phyloP scores from a whole-genome alignment of 768 basidiomycete species.

The Agaricus blazei region DNA sequence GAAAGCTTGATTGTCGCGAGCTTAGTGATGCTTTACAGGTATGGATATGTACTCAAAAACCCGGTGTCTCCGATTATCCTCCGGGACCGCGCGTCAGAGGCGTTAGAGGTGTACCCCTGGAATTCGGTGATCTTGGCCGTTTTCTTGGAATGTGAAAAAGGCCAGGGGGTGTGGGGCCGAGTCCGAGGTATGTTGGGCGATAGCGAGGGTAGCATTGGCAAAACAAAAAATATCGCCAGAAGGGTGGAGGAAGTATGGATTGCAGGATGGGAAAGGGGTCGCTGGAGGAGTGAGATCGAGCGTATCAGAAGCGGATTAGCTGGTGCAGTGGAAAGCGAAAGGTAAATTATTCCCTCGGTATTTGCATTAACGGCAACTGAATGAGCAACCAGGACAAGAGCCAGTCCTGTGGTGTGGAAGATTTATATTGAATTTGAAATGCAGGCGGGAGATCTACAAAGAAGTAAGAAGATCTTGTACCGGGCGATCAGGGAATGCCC shows the following conservation, averaged over 20 bases:
- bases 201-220: constrained; percentile 21
- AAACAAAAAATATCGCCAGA: constrained; percentile 52
- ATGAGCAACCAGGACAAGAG: constrained; percentile 46
- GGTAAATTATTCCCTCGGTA: constrained; percentile 37
- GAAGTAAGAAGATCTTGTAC: constrained; percentile 70
- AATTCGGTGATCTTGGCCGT: constrained; percentile 71
- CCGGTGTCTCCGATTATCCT: constrained; percentile 54
- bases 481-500: constrained; percentile 75
- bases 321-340: constrained; percentile 58
- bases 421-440: constrained; percentile 78
- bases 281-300: constrained; percentile 69
- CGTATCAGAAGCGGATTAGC: constrained; percentile 60
- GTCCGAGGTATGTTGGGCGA: constrained; percentile 56
- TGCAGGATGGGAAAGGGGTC: constrained; percentile 69
- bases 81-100: constrained; percentile 50
- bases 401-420: constrained; percentile 66
- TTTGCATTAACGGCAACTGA: constrained; percentile 1
- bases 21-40: constrained; percentile 56
- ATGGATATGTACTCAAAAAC: constrained; percentile 48
- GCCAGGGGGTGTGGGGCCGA: constrained; percentile 75
- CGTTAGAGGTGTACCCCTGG: constrained; percentile 53
- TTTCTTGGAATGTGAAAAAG: constrained; percentile 73
- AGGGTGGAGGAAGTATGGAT: constrained; percentile 72
- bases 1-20: constrained; percentile 57
- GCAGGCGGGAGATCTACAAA: constrained; percentile 46